These are phyloP conservation scores for Polyplosphaeria fusca DNA, from an alignment of 495 filamentous ascomycete species.

Conservation along the genomic window DNA sequence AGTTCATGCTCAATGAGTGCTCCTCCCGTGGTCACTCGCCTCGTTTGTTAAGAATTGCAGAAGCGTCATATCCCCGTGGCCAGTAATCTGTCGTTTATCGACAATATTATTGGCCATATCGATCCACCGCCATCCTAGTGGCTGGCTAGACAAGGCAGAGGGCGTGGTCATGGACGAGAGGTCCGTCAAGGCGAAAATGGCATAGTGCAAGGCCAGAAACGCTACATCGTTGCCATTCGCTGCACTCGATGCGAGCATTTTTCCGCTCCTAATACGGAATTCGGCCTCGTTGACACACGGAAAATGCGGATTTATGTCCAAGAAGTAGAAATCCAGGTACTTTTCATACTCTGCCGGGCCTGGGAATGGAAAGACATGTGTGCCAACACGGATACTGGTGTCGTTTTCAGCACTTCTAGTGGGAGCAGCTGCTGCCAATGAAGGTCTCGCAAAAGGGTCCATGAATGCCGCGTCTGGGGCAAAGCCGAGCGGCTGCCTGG, in stretches of 20 bases:
- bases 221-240: background rate
- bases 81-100: slow-evolving; percentile 11
- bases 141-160: background rate
- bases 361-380: slow-evolving; percentile 9
- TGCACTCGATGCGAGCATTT: slow-evolving; percentile 4
- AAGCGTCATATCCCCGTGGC: slow-evolving; percentile 22
- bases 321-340: slow-evolving; percentile 26
- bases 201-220: slow-evolving; percentile 26
- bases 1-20: no score
- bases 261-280: slow-evolving; percentile 18
- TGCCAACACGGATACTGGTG: slow-evolving; percentile 11
- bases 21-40: no score
- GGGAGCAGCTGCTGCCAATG: slow-evolving; percentile 1
- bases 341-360: slow-evolving; percentile 13
- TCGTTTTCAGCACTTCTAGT: background rate
- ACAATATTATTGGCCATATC: slow-evolving; percentile 22
- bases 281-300: slow-evolving; percentile 24
- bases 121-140: slow-evolving; percentile 28
- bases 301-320: slow-evolving; percentile 11
- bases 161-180: slow-evolving; percentile 1
- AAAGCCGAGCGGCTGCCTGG: slow-evolving; percentile 6
- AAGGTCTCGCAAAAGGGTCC: background rate
- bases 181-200: slow-evolving; percentile 24
- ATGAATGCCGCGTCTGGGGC: background rate
- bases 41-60: slow-evolving; percentile 24